Evolutionary conservation across 306 rosid genomes (phyloP).

Genomic region (Trifolium pratense): DNA sequence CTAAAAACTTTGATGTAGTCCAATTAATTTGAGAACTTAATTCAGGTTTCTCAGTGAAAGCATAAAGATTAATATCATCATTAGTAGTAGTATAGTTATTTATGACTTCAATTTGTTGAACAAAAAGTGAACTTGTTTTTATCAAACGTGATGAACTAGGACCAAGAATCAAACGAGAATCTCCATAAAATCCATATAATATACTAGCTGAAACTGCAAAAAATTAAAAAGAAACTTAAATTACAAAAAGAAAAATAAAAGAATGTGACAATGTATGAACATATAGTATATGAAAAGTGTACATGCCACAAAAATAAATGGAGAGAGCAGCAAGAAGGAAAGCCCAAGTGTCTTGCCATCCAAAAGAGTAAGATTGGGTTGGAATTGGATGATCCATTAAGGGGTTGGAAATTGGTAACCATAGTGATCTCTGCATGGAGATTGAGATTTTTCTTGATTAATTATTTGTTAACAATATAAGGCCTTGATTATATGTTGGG

Average conservation of each 20-base stretch:
- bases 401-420: not conserved
- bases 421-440: conserved; percentile 23
- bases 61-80: conserved; percentile 41
- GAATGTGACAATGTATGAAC: conserved; percentile 1
- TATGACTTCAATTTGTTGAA: conserved; percentile 51
- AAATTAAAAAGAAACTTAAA: not conserved
- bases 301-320: conserved; percentile 86
- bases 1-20: conserved; percentile 51
- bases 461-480: not conserved
- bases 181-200: conserved; percentile 66
- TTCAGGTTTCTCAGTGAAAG: conserved; percentile 62
- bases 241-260: not conserved
- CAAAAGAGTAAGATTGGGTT: not conserved
- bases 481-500: not conserved
- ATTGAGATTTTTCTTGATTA: not conserved
- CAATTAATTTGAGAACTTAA: conserved; percentile 55
- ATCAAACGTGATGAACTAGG: conserved; percentile 75
- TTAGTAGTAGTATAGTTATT: conserved; percentile 40
- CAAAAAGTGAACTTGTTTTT: conserved; percentile 58
- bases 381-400: conserved; percentile 25
- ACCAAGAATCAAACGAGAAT: conserved; percentile 63
- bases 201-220: conserved; percentile 64
- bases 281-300: conserved; percentile 39
- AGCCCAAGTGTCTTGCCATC: conserved; percentile 49
- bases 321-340: conserved; percentile 53